These are phyloP conservation scores for Thelonectria discophora DNA, from an alignment of 2,329 filamentous ascomycete species.

Conservation along the genomic window DNA sequence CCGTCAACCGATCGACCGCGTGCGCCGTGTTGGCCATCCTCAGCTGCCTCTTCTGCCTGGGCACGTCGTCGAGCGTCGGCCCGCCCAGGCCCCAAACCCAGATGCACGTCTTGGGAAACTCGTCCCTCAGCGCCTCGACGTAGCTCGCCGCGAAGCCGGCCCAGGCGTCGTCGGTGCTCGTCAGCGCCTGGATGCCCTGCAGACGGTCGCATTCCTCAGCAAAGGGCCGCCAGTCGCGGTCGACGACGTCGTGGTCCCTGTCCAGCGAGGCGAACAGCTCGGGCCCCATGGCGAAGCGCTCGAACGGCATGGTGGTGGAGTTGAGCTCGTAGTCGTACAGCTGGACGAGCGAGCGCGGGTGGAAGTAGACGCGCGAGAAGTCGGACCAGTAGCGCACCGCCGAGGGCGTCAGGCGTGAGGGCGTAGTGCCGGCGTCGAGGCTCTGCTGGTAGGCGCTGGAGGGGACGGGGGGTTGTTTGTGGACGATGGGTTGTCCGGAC, in stretches of 20 bases:
- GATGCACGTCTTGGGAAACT: conserved; percentile 86
- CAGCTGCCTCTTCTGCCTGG: conserved; percentile 61
- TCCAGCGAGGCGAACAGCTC: conserved; percentile 79
- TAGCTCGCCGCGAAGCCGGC: conserved; percentile 79
- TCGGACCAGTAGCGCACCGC: conserved; percentile 97
- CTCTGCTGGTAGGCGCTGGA: conserved; percentile 80
- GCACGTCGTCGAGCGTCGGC: conserved; percentile 57
- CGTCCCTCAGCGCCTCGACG: conserved; percentile 82
- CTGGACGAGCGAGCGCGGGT: conserved; percentile 87
- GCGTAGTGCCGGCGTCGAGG: conserved; percentile 75
- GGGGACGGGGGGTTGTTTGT: conserved; percentile 72
- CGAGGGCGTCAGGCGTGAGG: conserved; percentile 71
- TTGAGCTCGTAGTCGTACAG: conserved; percentile 87
- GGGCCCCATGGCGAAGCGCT: conserved; percentile 86
- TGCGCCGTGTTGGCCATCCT: conserved; percentile 78
- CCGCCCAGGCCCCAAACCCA: conserved; percentile 89
- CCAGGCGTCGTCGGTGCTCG: conserved; percentile 80
- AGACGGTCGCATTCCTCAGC: conserved; percentile 93
- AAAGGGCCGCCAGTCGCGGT: conserved; percentile 89
- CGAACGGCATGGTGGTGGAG: conserved; percentile 83
- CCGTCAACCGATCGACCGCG: conserved; percentile 72
- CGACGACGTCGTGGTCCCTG: conserved; percentile 84
- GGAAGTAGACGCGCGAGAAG: conserved; percentile 91
- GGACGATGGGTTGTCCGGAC: conserved; percentile 73
- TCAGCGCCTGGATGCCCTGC: conserved; percentile 84